A percentile compares a stretch with the other conserved stretches of the same genome.
phyloP scores from a whole-genome alignment of 2,329 filamentous ascomycete genomes.

The Colletotrichum tabaci region DNA sequence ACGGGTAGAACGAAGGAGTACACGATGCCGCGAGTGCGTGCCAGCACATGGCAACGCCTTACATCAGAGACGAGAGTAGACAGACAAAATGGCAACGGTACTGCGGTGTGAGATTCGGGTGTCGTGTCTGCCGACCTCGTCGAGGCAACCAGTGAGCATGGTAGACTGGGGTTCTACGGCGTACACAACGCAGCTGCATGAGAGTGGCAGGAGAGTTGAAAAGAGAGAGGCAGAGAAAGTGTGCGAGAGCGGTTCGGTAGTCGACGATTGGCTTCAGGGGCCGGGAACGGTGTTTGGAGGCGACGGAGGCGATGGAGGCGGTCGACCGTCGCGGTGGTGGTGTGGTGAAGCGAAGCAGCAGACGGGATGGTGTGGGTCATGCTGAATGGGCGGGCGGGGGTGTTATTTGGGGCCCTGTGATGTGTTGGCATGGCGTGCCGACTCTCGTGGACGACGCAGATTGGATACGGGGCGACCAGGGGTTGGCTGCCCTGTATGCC shows the following conservation, averaged over 20 bases:
- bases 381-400: slow-evolving; percentile 26
- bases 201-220: slow-evolving; percentile 14
- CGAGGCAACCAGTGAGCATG: neutral
- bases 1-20: neutral
- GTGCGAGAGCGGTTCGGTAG: slow-evolving; percentile 26
- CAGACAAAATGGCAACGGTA: slow-evolving; percentile 1
- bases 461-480: slow-evolving; percentile 40
- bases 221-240: neutral
- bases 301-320: slow-evolving; percentile 21
- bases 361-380: slow-evolving; percentile 32
- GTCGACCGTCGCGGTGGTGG: neutral
- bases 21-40: slow-evolving; percentile 1
- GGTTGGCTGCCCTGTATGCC: slow-evolving; percentile 19
- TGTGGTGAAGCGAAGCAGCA: slow-evolving; percentile 4
- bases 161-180: neutral
- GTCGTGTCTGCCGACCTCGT: slow-evolving; percentile 16
- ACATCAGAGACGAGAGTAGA: neutral
- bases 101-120: slow-evolving; percentile 6
- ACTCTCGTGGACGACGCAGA: slow-evolving; percentile 44
- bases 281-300: slow-evolving; percentile 15
- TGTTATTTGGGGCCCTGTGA: slow-evolving; percentile 42
- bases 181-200: slow-evolving; percentile 12
- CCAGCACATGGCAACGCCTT: neutral
- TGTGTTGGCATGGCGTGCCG: slow-evolving; percentile 43
- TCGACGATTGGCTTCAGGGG: slow-evolving; percentile 30